Percentiles rank a stretch among this genome's conserved stretches.
phyloP scores from a whole-genome alignment of 306 rosid species.

The Cicer yamashitae region DNA sequence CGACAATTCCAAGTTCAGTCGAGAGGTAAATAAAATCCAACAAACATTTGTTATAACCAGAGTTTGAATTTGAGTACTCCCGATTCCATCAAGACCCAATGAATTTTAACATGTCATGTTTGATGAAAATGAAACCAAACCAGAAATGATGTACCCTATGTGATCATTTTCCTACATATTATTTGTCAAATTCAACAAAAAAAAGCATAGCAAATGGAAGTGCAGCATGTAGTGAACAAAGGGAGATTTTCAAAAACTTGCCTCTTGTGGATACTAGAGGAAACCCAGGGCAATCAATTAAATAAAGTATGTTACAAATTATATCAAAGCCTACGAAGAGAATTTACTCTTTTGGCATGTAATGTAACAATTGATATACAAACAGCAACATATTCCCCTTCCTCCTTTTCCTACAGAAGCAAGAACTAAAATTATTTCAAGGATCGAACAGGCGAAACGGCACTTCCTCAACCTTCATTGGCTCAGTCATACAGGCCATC shows the following conservation, averaged over 20 bases:
- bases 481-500: constrained; percentile 88
- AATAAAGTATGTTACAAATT: constrained; percentile 41
- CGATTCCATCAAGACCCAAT: not conserved
- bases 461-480: constrained; percentile 43
- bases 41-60: too few relatives aligned
- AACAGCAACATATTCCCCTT: constrained; percentile 43
- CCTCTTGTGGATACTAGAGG: constrained; percentile 32
- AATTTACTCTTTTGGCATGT: constrained; percentile 45
- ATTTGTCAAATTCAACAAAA: not conserved
- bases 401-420: constrained; percentile 52
- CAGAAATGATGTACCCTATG: not conserved
- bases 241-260: constrained; percentile 42
- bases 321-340: constrained; percentile 35
- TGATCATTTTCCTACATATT: constrained; percentile 5
- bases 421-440: constrained; percentile 49
- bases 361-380: constrained; percentile 48
- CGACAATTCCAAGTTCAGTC: too few relatives aligned
- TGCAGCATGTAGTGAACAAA: constrained; percentile 25
- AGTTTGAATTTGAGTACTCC: too few relatives aligned
- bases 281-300: constrained; percentile 44
- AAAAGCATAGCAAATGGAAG: constrained; percentile 10
- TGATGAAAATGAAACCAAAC: constrained; percentile 22
- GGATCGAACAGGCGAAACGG: constrained; percentile 44
- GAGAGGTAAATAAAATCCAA: too few relatives aligned
- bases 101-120: not conserved